These are phyloP conservation scores for Fusarium citri DNA, from an alignment of 2,329 filamentous ascomycete genomes.

Conservation along the genomic window DNA sequence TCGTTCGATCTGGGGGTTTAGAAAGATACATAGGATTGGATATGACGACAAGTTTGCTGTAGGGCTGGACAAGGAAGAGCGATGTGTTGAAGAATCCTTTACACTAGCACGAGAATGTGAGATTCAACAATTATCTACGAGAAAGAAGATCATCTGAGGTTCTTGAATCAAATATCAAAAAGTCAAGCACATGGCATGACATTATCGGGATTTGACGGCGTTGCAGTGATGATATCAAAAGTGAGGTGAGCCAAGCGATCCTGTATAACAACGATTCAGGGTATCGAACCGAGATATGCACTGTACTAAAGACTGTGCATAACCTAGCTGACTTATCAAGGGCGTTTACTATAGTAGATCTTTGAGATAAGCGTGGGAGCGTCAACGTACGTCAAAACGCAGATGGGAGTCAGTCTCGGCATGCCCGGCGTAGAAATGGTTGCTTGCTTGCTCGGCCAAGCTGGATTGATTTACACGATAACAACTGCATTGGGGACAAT, in stretches of 20 bases:
- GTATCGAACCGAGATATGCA: slow-evolving; percentile 16
- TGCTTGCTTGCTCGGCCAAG: neutral
- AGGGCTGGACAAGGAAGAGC: slow-evolving; percentile 25
- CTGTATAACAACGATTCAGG: slow-evolving; percentile 1
- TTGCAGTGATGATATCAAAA: slow-evolving; percentile 12
- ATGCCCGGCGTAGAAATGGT: slow-evolving; percentile 29
- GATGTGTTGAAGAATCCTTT: slow-evolving; percentile 6
- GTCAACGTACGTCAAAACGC: slow-evolving; percentile 9
- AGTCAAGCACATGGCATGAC: slow-evolving; percentile 22
- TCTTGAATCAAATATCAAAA: neutral
- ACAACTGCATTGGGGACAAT: slow-evolving; percentile 16
- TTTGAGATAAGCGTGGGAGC: slow-evolving; percentile 33
- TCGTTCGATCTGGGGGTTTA: slow-evolving; percentile 37
- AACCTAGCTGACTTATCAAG: neutral
- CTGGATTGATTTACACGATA: slow-evolving; percentile 27
- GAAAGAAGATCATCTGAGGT: slow-evolving; percentile 17
- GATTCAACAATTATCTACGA: slow-evolving; percentile 24
- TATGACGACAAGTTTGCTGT: slow-evolving; percentile 20
- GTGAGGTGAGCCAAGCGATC: slow-evolving; percentile 3
- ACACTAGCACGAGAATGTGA: neutral
- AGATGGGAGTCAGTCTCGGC: slow-evolving; percentile 12
- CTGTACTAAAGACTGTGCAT: slow-evolving; percentile 1
- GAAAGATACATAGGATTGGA: slow-evolving; percentile 1
- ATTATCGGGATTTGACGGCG: slow-evolving; percentile 24
- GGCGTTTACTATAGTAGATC: slow-evolving; percentile 24